Percentiles rank a stretch among this genome's conserved stretches.
Conservation (phyloP, 495 filamentous ascomycete species). For the Parathielavia appendiculata region DNA sequence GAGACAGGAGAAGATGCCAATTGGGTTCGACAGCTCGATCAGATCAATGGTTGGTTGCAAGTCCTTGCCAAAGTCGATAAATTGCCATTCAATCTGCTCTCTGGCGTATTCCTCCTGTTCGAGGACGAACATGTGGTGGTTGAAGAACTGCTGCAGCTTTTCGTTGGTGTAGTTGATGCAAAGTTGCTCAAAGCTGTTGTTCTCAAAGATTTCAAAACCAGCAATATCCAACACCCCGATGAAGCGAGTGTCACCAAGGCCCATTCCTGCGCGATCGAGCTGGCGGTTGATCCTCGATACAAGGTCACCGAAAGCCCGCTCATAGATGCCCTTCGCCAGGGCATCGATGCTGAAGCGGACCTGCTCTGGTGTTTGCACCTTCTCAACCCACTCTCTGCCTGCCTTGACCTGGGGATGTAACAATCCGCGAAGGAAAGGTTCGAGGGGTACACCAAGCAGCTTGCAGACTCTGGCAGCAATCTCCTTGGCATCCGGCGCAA, state of each 20-base stretch:
- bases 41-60: constrained; percentile 97
- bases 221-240: constrained; percentile 99
- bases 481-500: constrained; percentile 64
- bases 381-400: constrained; percentile 96
- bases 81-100: constrained; percentile 99
- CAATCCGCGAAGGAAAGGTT: constrained; percentile 80
- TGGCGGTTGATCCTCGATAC: constrained; percentile 88
- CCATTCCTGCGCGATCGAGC: constrained; percentile 72
- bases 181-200: constrained; percentile 97
- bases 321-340: constrained; percentile 94
- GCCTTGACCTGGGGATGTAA: constrained; percentile 92
- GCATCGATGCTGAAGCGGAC: constrained; percentile 86
- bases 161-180: constrained; percentile 99
- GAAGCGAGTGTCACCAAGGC: constrained; percentile 83
- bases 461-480: constrained; percentile 73
- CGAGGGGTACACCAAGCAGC: constrained; percentile 75
- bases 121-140: constrained; percentile 99
- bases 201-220: constrained; percentile 97
- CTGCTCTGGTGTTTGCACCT: constrained; percentile 95
- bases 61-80: constrained; percentile 98
- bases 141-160: constrained; percentile 99
- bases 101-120: constrained; percentile 98
- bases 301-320: constrained; percentile 88
- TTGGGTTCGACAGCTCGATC: constrained; percentile 92
- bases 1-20: constrained; percentile 97